Conservation (phyloP, 1,284 basidiomycete genomes). For the Pseudozyma thailandica region DNA sequence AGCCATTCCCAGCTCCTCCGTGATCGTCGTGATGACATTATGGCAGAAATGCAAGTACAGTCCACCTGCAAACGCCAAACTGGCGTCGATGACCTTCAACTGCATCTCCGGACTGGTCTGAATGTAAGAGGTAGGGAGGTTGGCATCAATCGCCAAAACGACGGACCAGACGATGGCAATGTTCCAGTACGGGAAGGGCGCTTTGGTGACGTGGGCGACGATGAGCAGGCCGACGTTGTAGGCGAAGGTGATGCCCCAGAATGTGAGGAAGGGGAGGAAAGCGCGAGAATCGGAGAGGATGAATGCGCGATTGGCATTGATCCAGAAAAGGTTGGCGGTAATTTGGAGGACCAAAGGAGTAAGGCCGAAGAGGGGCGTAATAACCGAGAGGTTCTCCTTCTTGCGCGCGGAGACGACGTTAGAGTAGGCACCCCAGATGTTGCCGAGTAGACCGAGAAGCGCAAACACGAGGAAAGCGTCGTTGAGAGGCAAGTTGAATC, state of each 20-base stretch:
- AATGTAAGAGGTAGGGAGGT: conserved; percentile 72
- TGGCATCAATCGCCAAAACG: conserved; percentile 80
- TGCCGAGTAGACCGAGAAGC: conserved; percentile 79
- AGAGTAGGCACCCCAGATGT: conserved; percentile 75
- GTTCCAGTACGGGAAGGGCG: conserved; percentile 87
- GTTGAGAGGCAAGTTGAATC: conserved; percentile 80
- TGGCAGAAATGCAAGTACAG: conserved; percentile 78
- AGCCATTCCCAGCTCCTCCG: conserved; percentile 53
- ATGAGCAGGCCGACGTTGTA: conserved; percentile 87
- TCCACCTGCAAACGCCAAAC: conserved; percentile 76
- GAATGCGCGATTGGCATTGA: conserved; percentile 70
- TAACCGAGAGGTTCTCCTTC: conserved; percentile 60
- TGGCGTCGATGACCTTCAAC: conserved; percentile 77
- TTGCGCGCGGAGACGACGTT: conserved; percentile 54
- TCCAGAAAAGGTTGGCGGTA: conserved; percentile 80
- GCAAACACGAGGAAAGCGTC: conserved; percentile 88
- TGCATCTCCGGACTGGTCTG: conserved; percentile 75
- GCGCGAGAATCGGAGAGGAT: conserved; percentile 65
- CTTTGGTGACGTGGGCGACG: conserved; percentile 87
- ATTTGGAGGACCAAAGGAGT: conserved; percentile 82
- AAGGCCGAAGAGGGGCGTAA: conserved; percentile 78
- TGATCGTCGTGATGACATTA: conserved; percentile 64
- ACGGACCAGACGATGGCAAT: conserved; percentile 84
- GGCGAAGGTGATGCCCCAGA: conserved; percentile 86
- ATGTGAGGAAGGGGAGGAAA: conserved; percentile 86